Conservation (phyloP, 345 rosid genomes). For the Syzygium aromaticum region DNA sequence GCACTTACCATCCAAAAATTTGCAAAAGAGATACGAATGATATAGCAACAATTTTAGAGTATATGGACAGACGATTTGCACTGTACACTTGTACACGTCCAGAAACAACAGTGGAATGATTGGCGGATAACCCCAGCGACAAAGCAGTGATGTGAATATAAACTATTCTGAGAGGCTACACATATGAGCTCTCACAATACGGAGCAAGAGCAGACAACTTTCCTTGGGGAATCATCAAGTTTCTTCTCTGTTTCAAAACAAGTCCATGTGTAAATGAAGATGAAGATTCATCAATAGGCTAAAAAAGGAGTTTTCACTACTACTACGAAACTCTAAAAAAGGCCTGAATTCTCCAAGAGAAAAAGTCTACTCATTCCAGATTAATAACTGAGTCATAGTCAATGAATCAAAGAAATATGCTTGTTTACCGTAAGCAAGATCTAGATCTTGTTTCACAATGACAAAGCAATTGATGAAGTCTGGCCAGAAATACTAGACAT, state of each 20-base stretch:
- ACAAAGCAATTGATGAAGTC: neutral
- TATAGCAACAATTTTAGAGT: neutral
- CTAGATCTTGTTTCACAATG: neutral
- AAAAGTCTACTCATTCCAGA: neutral
- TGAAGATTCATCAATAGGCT: neutral
- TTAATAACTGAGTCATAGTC: neutral
- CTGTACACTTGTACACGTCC: conserved; percentile 5
- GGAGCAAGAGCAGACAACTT: conserved; percentile 75
- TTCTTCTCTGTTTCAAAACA: conserved; percentile 65
- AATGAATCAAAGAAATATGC: neutral
- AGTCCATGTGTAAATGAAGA: neutral
- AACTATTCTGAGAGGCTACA: conserved; percentile 11
- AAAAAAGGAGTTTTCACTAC: neutral
- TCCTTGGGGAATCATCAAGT: conserved; percentile 61
- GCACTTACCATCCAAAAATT: conserved; percentile 12
- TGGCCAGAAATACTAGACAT: neutral
- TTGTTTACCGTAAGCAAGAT: neutral
- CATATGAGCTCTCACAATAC: conserved; percentile 42
- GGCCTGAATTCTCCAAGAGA: neutral
- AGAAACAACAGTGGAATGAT: conserved; percentile 1
- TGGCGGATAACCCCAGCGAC: neutral
- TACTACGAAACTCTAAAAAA: neutral
- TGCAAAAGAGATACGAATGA: neutral
- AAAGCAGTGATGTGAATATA: conserved; percentile 21
- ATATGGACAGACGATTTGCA: conserved; percentile 1